Evolutionary conservation across 2,329 filamentous ascomycete genomes (phyloP).

Genomic region (Trichoderma sp.): DNA sequence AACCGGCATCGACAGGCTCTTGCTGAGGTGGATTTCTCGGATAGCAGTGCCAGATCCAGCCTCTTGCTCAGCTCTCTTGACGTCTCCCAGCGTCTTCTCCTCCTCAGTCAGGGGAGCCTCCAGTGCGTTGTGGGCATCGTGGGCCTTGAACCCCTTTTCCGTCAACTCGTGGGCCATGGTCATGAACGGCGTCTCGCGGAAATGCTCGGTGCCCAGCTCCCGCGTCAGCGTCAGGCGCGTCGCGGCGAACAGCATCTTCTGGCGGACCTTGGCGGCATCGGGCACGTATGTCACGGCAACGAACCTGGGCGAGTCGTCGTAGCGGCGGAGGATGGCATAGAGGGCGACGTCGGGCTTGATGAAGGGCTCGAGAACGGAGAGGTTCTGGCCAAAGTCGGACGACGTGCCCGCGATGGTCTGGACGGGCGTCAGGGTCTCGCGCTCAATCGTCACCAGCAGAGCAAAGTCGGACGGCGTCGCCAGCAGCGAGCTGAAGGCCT

Average conservation of each 20-base stretch:
- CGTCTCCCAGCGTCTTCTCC: constrained; percentile 69
- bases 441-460: constrained; percentile 69
- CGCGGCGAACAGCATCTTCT: constrained; percentile 84
- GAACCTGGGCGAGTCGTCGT: constrained; percentile 59
- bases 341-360: constrained; percentile 67
- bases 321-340: constrained; percentile 74
- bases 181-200: constrained; percentile 73
- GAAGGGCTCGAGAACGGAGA: constrained; percentile 62
- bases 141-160: constrained; percentile 67
- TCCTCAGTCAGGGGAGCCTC: constrained; percentile 77
- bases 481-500: constrained; percentile 71
- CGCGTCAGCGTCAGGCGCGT: constrained; percentile 74
- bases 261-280: constrained; percentile 74
- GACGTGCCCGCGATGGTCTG: constrained; percentile 55
- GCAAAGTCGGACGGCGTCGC: constrained; percentile 64
- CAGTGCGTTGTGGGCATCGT: constrained; percentile 66
- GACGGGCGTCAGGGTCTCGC: constrained; percentile 67
- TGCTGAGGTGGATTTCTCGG: constrained; percentile 61
- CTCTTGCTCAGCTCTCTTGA: constrained; percentile 74
- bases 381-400: constrained; percentile 63
- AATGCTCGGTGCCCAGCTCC: constrained; percentile 77
- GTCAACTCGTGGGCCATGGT: constrained; percentile 71
- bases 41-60: constrained; percentile 68
- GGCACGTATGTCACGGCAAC: constrained; percentile 78
- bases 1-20: constrained; percentile 59